A percentile compares a stretch with the other conserved stretches of the same genome.
Conservation (phyloP, 768 basidiomycete species). For the Cyclocybe cylindracea region DNA sequence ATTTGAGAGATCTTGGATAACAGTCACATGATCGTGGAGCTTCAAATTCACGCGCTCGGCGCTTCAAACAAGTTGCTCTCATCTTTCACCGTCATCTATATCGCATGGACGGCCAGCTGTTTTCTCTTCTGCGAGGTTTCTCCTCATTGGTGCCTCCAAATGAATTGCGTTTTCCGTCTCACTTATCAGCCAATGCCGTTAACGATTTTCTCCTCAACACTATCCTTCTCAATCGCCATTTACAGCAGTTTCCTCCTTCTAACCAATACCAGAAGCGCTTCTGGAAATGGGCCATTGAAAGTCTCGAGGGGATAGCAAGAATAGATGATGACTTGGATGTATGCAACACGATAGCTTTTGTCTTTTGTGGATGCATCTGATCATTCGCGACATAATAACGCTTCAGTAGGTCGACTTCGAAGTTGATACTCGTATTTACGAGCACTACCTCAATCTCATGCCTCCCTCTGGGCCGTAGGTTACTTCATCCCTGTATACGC, state of each 20-base stretch:
- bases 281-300: slow-evolving; percentile 71
- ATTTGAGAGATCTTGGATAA: slow-evolving; percentile 29
- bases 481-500: not conserved
- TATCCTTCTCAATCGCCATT: slow-evolving; percentile 55
- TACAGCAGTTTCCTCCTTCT: slow-evolving; percentile 63
- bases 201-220: slow-evolving; percentile 57
- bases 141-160: slow-evolving; percentile 50
- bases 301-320: slow-evolving; percentile 47
- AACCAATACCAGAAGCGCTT: slow-evolving; percentile 60
- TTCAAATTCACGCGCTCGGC: slow-evolving; percentile 5
- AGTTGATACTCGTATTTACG: slow-evolving; percentile 66
- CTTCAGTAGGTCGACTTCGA: slow-evolving; percentile 34
- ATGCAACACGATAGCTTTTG: slow-evolving; percentile 22
- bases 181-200: slow-evolving; percentile 35
- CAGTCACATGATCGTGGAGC: slow-evolving; percentile 28
- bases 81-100: not conserved
- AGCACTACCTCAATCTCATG: slow-evolving; percentile 55
- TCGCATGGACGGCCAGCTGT: slow-evolving; percentile 33
- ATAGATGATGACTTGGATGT: slow-evolving; percentile 42
- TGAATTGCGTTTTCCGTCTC: slow-evolving; percentile 39
- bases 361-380: slow-evolving; percentile 9
- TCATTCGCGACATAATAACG: slow-evolving; percentile 35
- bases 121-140: slow-evolving; percentile 51
- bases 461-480: slow-evolving; percentile 35
- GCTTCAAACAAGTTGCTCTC: not conserved